Evolutionary conservation across 208 protist species (phyloP).

Genomic region (Histomonas meleagridis): DNA sequence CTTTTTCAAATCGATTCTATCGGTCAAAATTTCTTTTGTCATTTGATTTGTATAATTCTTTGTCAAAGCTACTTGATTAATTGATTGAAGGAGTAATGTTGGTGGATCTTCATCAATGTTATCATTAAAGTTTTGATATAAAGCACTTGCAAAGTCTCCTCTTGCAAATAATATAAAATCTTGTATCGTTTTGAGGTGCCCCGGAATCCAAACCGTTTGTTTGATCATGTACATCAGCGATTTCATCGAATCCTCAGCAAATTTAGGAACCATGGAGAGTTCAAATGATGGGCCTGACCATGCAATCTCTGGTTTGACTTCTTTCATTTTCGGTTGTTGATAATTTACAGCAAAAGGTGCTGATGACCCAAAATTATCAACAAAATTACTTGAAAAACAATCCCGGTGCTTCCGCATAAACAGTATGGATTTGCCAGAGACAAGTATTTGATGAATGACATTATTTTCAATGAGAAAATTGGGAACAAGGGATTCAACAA

Average conservation of each 20-base stretch:
- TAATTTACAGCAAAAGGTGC: conserved; percentile 3
- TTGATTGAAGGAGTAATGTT: neutral
- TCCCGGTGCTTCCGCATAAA: neutral
- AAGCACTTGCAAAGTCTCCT: neutral
- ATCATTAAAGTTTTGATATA: neutral
- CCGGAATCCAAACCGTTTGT: neutral
- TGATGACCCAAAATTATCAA: neutral
- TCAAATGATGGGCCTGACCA: neutral
- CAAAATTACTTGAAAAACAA: neutral
- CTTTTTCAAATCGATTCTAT: neutral
- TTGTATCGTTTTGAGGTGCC: neutral
- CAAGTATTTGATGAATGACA: neutral
- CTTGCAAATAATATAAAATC: neutral
- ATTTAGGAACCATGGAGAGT: neutral
- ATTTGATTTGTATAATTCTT: neutral
- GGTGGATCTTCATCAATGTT: neutral
- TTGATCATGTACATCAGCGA: neutral
- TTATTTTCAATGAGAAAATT: neutral
- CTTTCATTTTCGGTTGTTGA: neutral
- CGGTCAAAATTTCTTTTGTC: neutral
- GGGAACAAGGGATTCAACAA: neutral
- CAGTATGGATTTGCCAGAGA: neutral
- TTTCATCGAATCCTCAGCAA: neutral
- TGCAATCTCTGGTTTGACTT: neutral
- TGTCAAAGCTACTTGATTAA: neutral